Percentiles rank a stretch among this genome's conserved stretches.
Evolutionary conservation across 2,329 filamentous ascomycete genomes (phyloP).

Genomic region (Diaporthe sp.): DNA sequence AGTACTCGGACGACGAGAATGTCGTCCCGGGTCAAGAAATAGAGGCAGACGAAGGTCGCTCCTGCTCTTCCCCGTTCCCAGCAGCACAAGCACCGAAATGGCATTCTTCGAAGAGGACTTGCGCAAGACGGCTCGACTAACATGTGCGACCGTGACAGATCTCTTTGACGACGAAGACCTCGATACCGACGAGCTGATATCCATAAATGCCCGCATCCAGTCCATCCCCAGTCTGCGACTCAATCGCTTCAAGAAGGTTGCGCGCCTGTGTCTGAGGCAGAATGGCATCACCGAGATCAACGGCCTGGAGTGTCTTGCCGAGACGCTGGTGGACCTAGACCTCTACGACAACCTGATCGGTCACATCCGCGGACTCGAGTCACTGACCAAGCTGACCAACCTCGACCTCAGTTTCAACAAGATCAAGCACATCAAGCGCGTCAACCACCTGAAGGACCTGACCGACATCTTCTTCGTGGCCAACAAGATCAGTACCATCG

Average conservation of each 20-base stretch:
- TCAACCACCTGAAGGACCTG: conserved; percentile 82
- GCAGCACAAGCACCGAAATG: background rate
- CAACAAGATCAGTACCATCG: conserved; percentile 92
- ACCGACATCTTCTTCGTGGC: conserved; percentile 92
- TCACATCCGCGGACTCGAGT: conserved; percentile 86
- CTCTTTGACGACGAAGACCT: conserved; percentile 72
- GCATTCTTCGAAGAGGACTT: background rate
- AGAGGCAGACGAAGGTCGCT: conserved; percentile 83
- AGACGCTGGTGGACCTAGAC: conserved; percentile 85
- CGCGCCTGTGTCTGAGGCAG: conserved; percentile 89
- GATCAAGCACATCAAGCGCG: conserved; percentile 96
- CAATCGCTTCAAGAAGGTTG: conserved; percentile 83
- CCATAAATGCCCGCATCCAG: conserved; percentile 86
- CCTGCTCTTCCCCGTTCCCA: no score
- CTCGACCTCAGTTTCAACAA: conserved; percentile 99
- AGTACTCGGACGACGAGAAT: conserved; percentile 82
- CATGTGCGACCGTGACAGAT: conserved; percentile 55
- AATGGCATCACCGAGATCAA: conserved; percentile 88
- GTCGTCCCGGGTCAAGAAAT: conserved; percentile 81
- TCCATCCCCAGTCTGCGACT: conserved; percentile 85
- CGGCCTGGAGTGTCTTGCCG: conserved; percentile 75
- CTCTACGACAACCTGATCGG: conserved; percentile 96
- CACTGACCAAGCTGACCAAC: conserved; percentile 79
- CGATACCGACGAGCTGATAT: conserved; percentile 83
- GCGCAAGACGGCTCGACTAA: background rate